Conservation (phyloP, 1,139 yeast genomes). For the Meyerozyma carpophila region DNA sequence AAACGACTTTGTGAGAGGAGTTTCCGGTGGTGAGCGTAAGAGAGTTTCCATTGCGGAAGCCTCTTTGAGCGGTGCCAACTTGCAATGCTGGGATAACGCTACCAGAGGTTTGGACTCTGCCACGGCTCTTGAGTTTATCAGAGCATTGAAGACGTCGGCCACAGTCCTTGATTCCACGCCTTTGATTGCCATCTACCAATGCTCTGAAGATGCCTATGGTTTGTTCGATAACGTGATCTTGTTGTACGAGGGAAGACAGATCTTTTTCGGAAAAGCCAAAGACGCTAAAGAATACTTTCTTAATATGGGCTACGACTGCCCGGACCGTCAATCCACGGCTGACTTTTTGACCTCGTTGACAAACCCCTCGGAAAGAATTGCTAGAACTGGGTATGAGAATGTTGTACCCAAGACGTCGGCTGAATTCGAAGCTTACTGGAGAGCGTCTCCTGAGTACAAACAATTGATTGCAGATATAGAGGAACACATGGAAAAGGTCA, state of each 20-base stretch:
- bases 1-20: slow-evolving; percentile 57
- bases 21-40: slow-evolving; percentile 62
- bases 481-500: slow-evolving; percentile 17
- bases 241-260: slow-evolving; percentile 23
- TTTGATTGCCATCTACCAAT: slow-evolving; percentile 23
- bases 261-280: slow-evolving; percentile 17
- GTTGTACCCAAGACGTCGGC: slow-evolving; percentile 63
- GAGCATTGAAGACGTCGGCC: slow-evolving; percentile 23
- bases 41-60: slow-evolving; percentile 64
- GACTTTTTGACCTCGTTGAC: slow-evolving; percentile 56
- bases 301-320: slow-evolving; percentile 29
- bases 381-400: slow-evolving; percentile 47
- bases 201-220: slow-evolving; percentile 24
- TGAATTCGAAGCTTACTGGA: slow-evolving; percentile 68
- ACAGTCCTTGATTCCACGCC: slow-evolving; percentile 20
- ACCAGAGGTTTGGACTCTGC: slow-evolving; percentile 76
- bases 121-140: slow-evolving; percentile 47
- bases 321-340: slow-evolving; percentile 54
- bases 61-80: slow-evolving; percentile 49
- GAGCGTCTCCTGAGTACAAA: slow-evolving; percentile 45
- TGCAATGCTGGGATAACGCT: slow-evolving; percentile 73
- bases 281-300: slow-evolving; percentile 18
- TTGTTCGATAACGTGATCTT: slow-evolving; percentile 21
- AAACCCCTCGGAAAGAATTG: slow-evolving; percentile 46
- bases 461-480: slow-evolving; percentile 28